phyloP scores from a whole-genome alignment of 345 rosid species.

The Melaleuca alternifolia region DNA sequence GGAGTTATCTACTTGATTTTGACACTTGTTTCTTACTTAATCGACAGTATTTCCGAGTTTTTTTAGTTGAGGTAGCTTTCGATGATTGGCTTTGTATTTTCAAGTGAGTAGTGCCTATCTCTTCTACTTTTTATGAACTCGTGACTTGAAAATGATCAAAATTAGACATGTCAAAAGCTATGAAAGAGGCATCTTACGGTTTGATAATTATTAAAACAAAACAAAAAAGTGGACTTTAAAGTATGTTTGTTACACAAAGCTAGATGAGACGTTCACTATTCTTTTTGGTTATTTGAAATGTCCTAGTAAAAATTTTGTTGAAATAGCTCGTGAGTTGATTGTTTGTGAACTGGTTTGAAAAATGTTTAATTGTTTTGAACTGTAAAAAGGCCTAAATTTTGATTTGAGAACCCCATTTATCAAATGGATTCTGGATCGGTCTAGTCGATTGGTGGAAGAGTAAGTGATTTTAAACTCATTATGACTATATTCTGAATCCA shows the following conservation, averaged over 20 bases:
- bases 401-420: neutral
- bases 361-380: neutral
- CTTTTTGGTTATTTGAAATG: neutral
- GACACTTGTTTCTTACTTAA: neutral
- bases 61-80: neutral
- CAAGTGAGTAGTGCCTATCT: neutral
- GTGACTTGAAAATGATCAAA: neutral
- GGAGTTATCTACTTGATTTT: neutral
- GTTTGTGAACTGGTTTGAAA: neutral
- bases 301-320: neutral
- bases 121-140: neutral
- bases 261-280: neutral
- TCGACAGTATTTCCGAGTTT: neutral
- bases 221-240: neutral
- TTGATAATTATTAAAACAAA: neutral
- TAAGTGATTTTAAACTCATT: neutral
- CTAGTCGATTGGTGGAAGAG: neutral
- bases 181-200: neutral
- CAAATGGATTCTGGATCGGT: neutral
- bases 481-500: neutral
- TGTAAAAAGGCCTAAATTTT: neutral
- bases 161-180: neutral
- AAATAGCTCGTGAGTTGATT: neutral
- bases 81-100: neutral
- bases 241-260: neutral